phyloP scores from a whole-genome alignment of 306 rosid genomes.

The Canavalia gladiata region DNA sequence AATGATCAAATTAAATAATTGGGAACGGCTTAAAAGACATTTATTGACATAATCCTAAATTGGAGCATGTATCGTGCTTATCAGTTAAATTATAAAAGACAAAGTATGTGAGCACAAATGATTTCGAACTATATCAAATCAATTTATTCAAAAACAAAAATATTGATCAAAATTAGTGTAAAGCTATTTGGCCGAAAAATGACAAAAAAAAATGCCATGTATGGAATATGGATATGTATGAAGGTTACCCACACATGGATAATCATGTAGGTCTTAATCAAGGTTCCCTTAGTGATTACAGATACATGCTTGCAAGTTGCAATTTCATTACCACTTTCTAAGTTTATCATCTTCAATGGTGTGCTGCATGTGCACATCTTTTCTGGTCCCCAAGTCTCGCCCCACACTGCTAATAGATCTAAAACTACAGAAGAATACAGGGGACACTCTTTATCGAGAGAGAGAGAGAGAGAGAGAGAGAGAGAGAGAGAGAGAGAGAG shows the following conservation, averaged over 20 bases:
- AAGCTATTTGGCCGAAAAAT: background rate
- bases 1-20: background rate
- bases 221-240: background rate
- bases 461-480: too few species aligned
- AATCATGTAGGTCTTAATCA: conserved; percentile 12
- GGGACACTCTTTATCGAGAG: too few species aligned
- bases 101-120: too few species aligned
- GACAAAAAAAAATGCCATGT: background rate
- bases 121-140: too few species aligned
- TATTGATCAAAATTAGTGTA: too few species aligned
- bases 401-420: too few species aligned
- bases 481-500: too few species aligned
- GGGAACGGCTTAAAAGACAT: background rate
- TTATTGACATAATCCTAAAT: background rate
- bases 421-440: too few species aligned
- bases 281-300: background rate
- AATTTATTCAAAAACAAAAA: too few species aligned
- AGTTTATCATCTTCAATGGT: background rate
- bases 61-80: background rate
- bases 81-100: too few species aligned
- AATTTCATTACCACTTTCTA: conserved; percentile 10
- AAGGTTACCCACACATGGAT: background rate
- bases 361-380: background rate
- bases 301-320: conserved; percentile 7
- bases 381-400: background rate